Conservation (phyloP, 2,329 filamentous ascomycete species). For the Fusarium succisae region DNA sequence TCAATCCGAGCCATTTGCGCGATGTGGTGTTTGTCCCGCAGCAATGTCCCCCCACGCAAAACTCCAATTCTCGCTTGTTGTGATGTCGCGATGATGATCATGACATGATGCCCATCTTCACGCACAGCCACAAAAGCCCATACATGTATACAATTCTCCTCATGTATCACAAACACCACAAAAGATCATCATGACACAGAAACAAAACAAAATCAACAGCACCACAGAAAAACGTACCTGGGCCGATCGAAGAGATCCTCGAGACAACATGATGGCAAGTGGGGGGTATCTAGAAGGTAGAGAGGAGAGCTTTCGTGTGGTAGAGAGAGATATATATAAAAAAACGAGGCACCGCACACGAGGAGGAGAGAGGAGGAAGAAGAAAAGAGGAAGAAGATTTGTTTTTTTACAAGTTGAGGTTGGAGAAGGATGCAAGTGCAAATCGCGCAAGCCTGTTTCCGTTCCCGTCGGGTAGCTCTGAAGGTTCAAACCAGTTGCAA, state of each 20-base stretch:
- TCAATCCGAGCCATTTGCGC: slow-evolving; percentile 5
- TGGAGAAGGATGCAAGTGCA: slow-evolving; percentile 17
- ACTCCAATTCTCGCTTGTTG: neutral
- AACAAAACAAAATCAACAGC: neutral
- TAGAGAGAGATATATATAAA: neutral
- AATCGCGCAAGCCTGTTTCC: slow-evolving; percentile 39
- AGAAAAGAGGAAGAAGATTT: neutral
- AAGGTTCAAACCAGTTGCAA: neutral
- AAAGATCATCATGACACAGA: slow-evolving; percentile 11
- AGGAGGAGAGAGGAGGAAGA: slow-evolving; percentile 5
- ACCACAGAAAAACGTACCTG: slow-evolving; percentile 56
- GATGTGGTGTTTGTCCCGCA: neutral
- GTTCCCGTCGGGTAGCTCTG: slow-evolving; percentile 14
- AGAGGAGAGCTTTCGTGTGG: slow-evolving; percentile 30
- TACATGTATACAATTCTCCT: neutral
- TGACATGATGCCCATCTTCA: slow-evolving; percentile 28
- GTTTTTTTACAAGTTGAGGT: neutral
- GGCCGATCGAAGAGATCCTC: slow-evolving; percentile 64
- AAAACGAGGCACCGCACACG: slow-evolving; percentile 20
- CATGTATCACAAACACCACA: neutral
- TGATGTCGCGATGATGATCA: slow-evolving; percentile 26
- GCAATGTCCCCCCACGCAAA: neutral
- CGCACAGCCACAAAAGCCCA: neutral
- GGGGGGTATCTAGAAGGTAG: slow-evolving; percentile 21
- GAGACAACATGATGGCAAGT: slow-evolving; percentile 63